These are phyloP conservation scores for Saururus chinensis DNA, from an alignment of 164 flowering plant species.

Conservation along the genomic window DNA sequence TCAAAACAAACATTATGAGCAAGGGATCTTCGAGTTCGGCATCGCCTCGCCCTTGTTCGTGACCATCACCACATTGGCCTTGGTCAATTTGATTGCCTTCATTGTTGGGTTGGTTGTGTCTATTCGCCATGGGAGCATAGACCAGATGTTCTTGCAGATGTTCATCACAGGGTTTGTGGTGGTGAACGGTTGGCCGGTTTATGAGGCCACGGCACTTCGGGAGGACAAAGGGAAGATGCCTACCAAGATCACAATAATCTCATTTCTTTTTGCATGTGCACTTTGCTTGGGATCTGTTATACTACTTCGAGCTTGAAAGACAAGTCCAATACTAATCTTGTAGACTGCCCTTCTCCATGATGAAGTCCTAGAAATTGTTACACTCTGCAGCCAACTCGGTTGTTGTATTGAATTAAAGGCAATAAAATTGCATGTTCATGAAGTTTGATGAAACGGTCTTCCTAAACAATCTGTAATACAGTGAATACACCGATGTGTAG, in stretches of 20 bases:
- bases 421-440: too few relatives aligned
- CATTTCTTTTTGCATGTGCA: conserved; percentile 12
- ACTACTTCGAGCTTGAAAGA: too few relatives aligned
- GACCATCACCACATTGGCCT: conserved; percentile 35
- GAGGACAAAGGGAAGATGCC: conserved; percentile 45
- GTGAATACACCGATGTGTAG: too few relatives aligned
- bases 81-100: conserved; percentile 41
- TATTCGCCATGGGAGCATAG: conserved; percentile 7
- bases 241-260: conserved; percentile 12
- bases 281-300: too few relatives aligned
- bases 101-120: conserved; percentile 11
- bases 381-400: too few relatives aligned
- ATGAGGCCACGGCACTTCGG: conserved; percentile 56
- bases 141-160: conserved; percentile 21
- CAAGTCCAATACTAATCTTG: too few relatives aligned
- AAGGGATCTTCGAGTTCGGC: conserved; percentile 59
- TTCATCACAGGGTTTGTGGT: conserved; percentile 38
- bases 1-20: conserved; percentile 40
- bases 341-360: too few relatives aligned
- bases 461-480: too few relatives aligned
- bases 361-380: too few relatives aligned
- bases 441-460: too few relatives aligned
- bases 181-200: conserved; percentile 47
- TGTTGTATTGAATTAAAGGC: too few relatives aligned
- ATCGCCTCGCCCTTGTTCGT: conserved; percentile 53